phyloP scores from a whole-genome alignment of 441 rosid genomes.

The Melastoma candidum region DNA sequence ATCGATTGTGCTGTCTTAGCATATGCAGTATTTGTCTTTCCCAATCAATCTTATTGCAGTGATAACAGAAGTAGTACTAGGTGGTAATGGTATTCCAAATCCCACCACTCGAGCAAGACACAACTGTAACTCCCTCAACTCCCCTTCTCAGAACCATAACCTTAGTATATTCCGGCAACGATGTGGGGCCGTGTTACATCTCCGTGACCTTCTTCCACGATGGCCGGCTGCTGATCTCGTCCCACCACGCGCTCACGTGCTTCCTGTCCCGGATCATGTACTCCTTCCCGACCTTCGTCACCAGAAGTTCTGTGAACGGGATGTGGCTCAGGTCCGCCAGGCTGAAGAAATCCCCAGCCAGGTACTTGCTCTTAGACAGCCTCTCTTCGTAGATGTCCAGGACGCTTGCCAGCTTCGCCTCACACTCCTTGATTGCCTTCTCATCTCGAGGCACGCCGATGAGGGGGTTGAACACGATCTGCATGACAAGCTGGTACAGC shows the following conservation, averaged over 20 bases:
- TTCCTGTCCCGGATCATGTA: slow-evolving; percentile 23
- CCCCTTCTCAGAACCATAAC: too few species aligned
- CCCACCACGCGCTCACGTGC: slow-evolving; percentile 67
- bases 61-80: too few species aligned
- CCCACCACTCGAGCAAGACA: too few species aligned
- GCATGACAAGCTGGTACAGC: slow-evolving; percentile 29
- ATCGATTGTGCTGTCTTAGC: too few species aligned
- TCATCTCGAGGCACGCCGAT: slow-evolving; percentile 37
- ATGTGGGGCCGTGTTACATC: neutral
- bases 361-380: slow-evolving; percentile 41
- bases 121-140: too few species aligned
- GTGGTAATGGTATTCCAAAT: too few species aligned
- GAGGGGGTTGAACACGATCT: slow-evolving; percentile 29
- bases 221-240: slow-evolving; percentile 48
- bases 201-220: slow-evolving; percentile 43
- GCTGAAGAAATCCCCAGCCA: slow-evolving; percentile 62
- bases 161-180: too few species aligned
- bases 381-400: slow-evolving; percentile 54
- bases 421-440: slow-evolving; percentile 43
- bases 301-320: slow-evolving; percentile 45
- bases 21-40: too few species aligned
- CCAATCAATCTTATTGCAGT: too few species aligned
- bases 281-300: slow-evolving; percentile 22
- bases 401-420: slow-evolving; percentile 41
- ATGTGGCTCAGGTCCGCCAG: slow-evolving; percentile 63